Conservation (phyloP, 164 flowering plant genomes). For the Tetracentron sinense region DNA sequence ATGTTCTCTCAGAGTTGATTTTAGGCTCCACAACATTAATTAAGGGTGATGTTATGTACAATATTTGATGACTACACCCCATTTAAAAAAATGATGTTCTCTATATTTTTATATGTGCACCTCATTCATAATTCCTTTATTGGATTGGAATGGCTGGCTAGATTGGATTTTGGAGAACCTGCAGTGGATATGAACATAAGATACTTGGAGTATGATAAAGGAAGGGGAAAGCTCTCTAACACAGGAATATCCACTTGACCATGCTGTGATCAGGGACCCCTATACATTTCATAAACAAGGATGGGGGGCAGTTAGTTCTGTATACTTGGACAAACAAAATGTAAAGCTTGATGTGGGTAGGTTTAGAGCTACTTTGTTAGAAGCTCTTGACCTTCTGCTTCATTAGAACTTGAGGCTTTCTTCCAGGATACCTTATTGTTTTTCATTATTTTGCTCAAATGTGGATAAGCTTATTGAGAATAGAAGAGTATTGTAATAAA, state of each 20-base stretch:
- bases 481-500: too few species aligned
- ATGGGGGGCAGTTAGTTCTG: constrained; percentile 36
- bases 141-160: constrained; percentile 41
- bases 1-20: too few species aligned
- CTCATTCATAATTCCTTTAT: too few species aligned
- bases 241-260: constrained; percentile 45
- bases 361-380: constrained; percentile 39
- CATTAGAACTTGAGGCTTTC: constrained; percentile 8
- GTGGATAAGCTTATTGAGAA: too few species aligned
- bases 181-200: constrained; percentile 52
- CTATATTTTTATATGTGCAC: too few species aligned
- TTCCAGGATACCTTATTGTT: too few species aligned
- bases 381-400: constrained; percentile 50
- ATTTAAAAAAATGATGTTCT: too few species aligned
- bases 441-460: too few species aligned
- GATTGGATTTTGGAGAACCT: constrained; percentile 44
- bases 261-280: constrained; percentile 53
- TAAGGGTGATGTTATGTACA: too few species aligned
- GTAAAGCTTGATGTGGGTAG: constrained; percentile 51
- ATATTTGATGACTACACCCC: too few species aligned
- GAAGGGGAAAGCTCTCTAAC: constrained; percentile 61
- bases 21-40: too few species aligned
- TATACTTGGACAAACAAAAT: constrained; percentile 54
- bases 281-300: constrained; percentile 32
- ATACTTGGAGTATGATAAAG: constrained; percentile 62